Conservation (phyloP, 139 green algal species). For the Coccomyxa sp. region DNA sequence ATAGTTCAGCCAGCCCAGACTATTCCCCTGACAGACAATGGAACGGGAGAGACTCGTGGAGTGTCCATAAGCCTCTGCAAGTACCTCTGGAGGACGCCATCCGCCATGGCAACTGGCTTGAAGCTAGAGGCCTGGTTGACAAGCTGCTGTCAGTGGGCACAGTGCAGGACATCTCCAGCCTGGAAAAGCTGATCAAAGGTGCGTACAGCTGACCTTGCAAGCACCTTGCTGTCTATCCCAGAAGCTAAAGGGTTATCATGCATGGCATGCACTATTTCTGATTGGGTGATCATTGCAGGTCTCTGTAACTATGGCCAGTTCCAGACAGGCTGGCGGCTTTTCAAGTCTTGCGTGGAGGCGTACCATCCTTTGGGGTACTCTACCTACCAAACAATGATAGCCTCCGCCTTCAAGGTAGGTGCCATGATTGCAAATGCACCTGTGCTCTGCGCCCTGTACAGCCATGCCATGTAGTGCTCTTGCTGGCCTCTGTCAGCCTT, state of each 20-base stretch:
- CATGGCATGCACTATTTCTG: not conserved
- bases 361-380: slow-evolving; percentile 13
- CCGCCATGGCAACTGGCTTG: not conserved
- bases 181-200: not conserved
- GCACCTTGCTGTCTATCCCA: not conserved
- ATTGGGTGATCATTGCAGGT: not conserved
- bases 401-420: slow-evolving; percentile 19
- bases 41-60: no score
- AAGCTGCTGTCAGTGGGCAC: not conserved
- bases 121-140: not conserved
- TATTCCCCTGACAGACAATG: no score
- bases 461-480: no score
- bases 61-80: not conserved
- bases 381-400: slow-evolving; percentile 33
- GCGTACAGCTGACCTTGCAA: not conserved
- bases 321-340: not conserved
- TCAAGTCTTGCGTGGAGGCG: not conserved
- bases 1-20: no score
- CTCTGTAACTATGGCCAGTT: not conserved
- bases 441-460: no score
- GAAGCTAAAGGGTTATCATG: no score
- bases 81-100: not conserved
- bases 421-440: no score
- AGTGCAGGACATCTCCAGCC: not conserved
- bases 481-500: no score